Conservation (phyloP, 2,329 filamentous ascomycete species). For the Geosmithia putterillii region DNA sequence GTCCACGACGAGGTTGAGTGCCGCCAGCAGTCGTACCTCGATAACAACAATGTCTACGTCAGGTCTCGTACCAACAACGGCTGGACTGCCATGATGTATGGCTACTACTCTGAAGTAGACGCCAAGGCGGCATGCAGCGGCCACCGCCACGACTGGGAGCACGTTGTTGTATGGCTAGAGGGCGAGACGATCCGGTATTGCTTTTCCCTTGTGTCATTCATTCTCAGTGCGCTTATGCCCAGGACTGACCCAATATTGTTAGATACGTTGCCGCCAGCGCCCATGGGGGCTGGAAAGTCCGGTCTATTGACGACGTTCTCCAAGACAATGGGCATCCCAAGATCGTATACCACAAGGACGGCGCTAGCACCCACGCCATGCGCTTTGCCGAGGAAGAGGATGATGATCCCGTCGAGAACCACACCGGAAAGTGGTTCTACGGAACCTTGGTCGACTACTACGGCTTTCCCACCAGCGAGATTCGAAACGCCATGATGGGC, state of each 20-base stretch:
- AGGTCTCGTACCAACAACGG: slow-evolving; percentile 11
- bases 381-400: slow-evolving; percentile 11
- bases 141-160: slow-evolving; percentile 13
- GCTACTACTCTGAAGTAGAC: slow-evolving; percentile 12
- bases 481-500: slow-evolving; percentile 4
- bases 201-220: background rate
- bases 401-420: slow-evolving; percentile 14
- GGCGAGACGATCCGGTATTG: background rate
- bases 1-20: slow-evolving; percentile 15
- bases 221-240: slow-evolving; percentile 17
- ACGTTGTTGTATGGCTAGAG: slow-evolving; percentile 9
- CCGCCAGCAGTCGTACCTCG: slow-evolving; percentile 14
- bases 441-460: slow-evolving; percentile 9
- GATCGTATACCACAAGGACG: slow-evolving; percentile 21
- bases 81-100: slow-evolving; percentile 18
- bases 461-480: slow-evolving; percentile 2
- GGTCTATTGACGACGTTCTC: slow-evolving; percentile 9
- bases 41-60: slow-evolving; percentile 12
- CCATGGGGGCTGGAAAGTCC: slow-evolving; percentile 16
- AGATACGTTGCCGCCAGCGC: slow-evolving; percentile 13
- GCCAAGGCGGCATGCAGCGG: slow-evolving; percentile 8
- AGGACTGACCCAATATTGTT: slow-evolving; percentile 6
- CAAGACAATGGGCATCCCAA: slow-evolving; percentile 17
- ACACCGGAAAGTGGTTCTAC: slow-evolving; percentile 15
- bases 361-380: slow-evolving; percentile 16